phyloP scores from a whole-genome alignment of 371 early-diverging fungal genomes.

The Apophysomyces ossiformis region DNA sequence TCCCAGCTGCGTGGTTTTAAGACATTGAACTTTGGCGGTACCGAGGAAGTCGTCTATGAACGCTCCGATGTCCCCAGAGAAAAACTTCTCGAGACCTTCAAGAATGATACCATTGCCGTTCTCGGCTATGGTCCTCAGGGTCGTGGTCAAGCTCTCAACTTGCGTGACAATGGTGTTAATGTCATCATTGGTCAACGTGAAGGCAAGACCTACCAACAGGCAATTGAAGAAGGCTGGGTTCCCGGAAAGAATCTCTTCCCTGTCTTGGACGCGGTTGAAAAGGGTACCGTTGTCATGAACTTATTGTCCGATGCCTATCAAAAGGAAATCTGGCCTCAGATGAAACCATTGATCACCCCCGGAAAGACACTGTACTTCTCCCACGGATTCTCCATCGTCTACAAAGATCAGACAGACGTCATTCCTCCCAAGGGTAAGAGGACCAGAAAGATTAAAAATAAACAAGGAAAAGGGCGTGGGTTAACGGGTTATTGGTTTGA shows the following conservation, averaged over 20 bases:
- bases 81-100: slow-evolving; percentile 91
- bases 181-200: slow-evolving; percentile 96
- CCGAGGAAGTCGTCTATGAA: slow-evolving; percentile 93
- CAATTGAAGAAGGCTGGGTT: slow-evolving; percentile 95
- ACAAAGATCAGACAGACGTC: slow-evolving; percentile 91
- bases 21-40: slow-evolving; percentile 95
- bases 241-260: slow-evolving; percentile 95
- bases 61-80: slow-evolving; percentile 92
- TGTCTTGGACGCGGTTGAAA: slow-evolving; percentile 90
- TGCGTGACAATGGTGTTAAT: slow-evolving; percentile 95
- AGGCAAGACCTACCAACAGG: slow-evolving; percentile 93
- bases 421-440: slow-evolving; percentile 75
- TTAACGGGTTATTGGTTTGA: neutral
- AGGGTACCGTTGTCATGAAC: slow-evolving; percentile 94
- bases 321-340: slow-evolving; percentile 88
- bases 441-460: neutral
- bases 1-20: slow-evolving; percentile 83
- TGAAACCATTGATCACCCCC: slow-evolving; percentile 90
- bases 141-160: slow-evolving; percentile 95
- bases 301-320: slow-evolving; percentile 97
- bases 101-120: slow-evolving; percentile 93
- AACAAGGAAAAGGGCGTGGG: neutral
- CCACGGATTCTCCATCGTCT: slow-evolving; percentile 97
- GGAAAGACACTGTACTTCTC: slow-evolving; percentile 98
- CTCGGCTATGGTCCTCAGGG: slow-evolving; percentile 98